A percentile compares a stretch with the other conserved stretches of the same genome.
phyloP scores from a whole-genome alignment of 164 flowering plant genomes.

The Magnolia kwangsiensis region DNA sequence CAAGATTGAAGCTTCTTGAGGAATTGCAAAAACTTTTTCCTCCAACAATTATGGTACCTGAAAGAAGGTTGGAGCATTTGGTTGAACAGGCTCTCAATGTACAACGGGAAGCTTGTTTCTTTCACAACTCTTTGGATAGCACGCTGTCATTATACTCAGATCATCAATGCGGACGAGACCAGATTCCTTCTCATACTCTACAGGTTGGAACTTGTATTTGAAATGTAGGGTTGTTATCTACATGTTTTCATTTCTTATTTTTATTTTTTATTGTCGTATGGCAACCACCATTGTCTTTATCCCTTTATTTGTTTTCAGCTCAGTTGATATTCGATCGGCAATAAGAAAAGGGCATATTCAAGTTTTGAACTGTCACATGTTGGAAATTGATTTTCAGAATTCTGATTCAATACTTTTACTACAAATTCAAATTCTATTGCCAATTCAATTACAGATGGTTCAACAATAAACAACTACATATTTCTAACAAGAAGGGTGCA shows the following conservation, averaged over 20 bases:
- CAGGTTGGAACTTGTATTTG: conserved; percentile 43
- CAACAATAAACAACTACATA: too few relatives aligned
- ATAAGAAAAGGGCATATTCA: not conserved
- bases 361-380: too few relatives aligned
- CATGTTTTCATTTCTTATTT: not conserved
- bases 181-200: conserved; percentile 67
- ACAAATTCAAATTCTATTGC: too few relatives aligned
- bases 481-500: too few relatives aligned
- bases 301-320: not conserved
- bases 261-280: not conserved
- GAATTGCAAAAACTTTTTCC: conserved; percentile 71
- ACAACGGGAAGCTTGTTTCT: conserved; percentile 67
- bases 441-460: too few relatives aligned
- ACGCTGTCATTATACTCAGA: conserved; percentile 70
- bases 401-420: too few relatives aligned
- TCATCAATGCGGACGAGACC: conserved; percentile 78
- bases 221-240: not conserved
- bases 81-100: conserved; percentile 76
- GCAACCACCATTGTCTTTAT: not conserved
- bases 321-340: not conserved
- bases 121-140: conserved; percentile 64
- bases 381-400: too few relatives aligned
- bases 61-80: conserved; percentile 67
- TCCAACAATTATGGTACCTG: conserved; percentile 61
- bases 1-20: conserved; percentile 49